Percentiles rank a stretch among this genome's conserved stretches.
Evolutionary conservation across 1,139 yeast genomes (phyloP).

Genomic region (Nakaseomyces delphensis): DNA sequence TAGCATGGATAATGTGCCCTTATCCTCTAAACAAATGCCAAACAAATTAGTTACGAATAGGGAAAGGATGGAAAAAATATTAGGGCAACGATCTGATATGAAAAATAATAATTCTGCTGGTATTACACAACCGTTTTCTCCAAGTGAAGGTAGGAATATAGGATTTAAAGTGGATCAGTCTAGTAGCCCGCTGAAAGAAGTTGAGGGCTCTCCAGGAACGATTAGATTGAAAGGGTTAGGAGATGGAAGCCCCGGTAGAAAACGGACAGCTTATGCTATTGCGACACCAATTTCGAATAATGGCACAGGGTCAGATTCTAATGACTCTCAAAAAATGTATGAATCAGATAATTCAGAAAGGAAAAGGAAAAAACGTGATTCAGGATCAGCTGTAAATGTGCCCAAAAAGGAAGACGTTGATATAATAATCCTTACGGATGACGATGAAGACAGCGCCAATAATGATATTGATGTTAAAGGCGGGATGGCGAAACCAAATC

Average conservation of each 20-base stretch:
- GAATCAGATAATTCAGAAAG: constrained; percentile 4
- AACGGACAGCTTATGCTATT: background rate
- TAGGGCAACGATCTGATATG: background rate
- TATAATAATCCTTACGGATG: constrained; percentile 2
- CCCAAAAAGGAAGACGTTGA: background rate
- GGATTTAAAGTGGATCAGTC: background rate
- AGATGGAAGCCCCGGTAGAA: background rate
- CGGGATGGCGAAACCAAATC: background rate
- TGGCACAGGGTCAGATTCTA: constrained; percentile 3
- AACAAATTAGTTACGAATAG: background rate
- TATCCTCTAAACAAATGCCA: background rate
- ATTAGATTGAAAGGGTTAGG: constrained; percentile 1
- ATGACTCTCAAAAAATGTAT: constrained; percentile 2
- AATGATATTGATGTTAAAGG: background rate
- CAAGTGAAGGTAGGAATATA: background rate
- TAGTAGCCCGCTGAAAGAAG: background rate
- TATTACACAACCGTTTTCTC: background rate
- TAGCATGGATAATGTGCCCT: background rate
- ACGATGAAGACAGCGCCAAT: background rate
- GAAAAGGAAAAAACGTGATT: background rate
- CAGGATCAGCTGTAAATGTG: background rate
- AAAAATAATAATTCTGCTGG: background rate
- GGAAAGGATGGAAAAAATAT: background rate
- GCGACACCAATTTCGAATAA: constrained; percentile 1
- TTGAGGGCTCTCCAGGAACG: background rate